Evolutionary conservation across 83 land plant species (phyloP), one percentile per base, ranked within the genome.

Genomic region (Picea abies): DNA sequence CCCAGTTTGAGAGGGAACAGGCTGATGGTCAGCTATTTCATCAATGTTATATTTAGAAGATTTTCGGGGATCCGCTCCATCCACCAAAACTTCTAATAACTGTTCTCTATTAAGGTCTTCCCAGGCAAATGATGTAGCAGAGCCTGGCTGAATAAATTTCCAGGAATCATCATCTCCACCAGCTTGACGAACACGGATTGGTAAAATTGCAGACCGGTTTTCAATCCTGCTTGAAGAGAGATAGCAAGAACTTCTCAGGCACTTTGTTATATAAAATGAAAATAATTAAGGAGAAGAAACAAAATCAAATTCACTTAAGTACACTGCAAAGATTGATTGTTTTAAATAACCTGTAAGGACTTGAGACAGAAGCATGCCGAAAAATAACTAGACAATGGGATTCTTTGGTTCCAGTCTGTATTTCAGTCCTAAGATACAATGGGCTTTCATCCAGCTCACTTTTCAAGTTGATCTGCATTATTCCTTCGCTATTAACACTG

Each of bases 71-170:
- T 93, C 94, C 39, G 85, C 58, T 44, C 97, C 96, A 86, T 94
- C 97, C 22, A 90, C 88, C 11, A 88, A 60, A 26, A 98, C 77
- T 84, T 98, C 99, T 39, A 98, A 84, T 60, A 89, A 60, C 17
- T 83, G 93, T 41, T 88, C 84, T 78, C 92, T 86, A 22, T 91
- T 88, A 85, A 98, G 91, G 91, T 96, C 97, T 85, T 98, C 99
- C 99, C 99, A 98, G 60, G 92, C 91, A 89, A 93, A 98, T 78
- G 97, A 85, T 71, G 82, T 87, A 79, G 98, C 91, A 69, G 93
- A 75, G 80, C 97, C 91, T 26, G 97, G 90, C 63, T 83, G 89
- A 65, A 98, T 91, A 60, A 83, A 70, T 71, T 86, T 82, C 99
- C 99, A 98, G 10, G 95, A 94, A 67, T 93, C 88, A 89, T 83